Evolutionary conservation across 805 yeast genomes (phyloP), one percentile per base, ranked within the genome.

Genomic region (Lachancea dasiensis): DNA sequence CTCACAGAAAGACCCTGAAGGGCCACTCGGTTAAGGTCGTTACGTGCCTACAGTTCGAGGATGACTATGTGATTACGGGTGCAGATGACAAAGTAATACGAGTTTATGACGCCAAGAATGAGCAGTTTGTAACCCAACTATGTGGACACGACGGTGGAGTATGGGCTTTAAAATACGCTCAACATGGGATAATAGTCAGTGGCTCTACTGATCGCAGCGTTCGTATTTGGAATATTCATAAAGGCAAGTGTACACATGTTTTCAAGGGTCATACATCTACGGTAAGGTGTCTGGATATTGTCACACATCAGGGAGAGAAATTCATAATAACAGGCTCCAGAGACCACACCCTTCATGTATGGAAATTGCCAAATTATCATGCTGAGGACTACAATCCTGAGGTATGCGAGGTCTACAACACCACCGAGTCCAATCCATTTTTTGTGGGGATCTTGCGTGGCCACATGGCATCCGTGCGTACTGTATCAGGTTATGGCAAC

Each of bases 81-180:
- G 87, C 95, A 1, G 97, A 89, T 51, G 95, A 86, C 47, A 76
- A 75, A 45, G 73, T 77, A 56, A 85, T 92, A 44, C 79, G 85
- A 46, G 79, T 92, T 6, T 86, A 85, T 60, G 81, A 81, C 47
- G 78, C 96, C 1, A 65, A 69, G 21, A 76, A 83, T 1, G 97
- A 97, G 4, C 64, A 65, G 28, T 67, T 81, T 36, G 52, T 79
- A 6, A 67, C 72, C 28, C 77, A 78, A 5, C 68, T 92, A 30
- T 68, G 71, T 29, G 97, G 96, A 6, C 98, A 92, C 56, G 95
- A 83, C 38, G 98, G 98, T 31, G 98, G 98, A 27, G 98, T 92
- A 4, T 92, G 98, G 98, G 97, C 98, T 1, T 70, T 92, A 57
- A 86, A 90, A 61, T 89, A 87, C 55, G 87, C 85, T 16, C 77